Evolutionary conservation across 257 asterid genomes (phyloP).

Genomic region (Fraxinus quadrangulata): DNA sequence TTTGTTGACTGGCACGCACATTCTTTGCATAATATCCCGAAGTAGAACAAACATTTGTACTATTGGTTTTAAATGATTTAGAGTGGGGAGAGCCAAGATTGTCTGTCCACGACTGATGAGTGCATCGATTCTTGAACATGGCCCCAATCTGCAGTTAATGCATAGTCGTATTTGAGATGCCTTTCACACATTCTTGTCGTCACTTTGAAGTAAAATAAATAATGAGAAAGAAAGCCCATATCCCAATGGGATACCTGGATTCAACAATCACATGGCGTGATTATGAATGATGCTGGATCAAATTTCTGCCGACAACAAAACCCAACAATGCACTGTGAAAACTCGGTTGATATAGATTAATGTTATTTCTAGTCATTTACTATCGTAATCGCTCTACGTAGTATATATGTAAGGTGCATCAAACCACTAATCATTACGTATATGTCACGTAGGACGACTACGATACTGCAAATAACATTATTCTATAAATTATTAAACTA

Average conservation of each 20-base stretch:
- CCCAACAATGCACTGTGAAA: background rate
- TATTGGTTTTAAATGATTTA: background rate
- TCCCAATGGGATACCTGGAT: background rate
- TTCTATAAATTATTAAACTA: no score
- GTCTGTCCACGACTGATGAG: background rate
- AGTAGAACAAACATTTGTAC: background rate
- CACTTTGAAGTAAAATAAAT: background rate
- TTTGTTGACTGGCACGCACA: background rate
- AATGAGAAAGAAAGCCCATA: background rate
- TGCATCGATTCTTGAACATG: constrained; percentile 1
- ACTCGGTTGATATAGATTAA: background rate
- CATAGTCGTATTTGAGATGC: background rate
- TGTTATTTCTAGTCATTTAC: no score
- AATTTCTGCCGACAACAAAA: background rate
- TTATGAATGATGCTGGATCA: background rate
- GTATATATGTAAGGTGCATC: no score
- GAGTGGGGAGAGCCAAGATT: background rate
- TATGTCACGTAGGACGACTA: no score
- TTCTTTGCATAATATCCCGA: background rate
- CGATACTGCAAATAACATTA: no score
- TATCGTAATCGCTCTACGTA: no score
- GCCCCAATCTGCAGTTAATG: background rate
- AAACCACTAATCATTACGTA: no score
- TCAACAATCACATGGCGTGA: background rate
- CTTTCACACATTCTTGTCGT: background rate